Evolutionary conservation across 495 filamentous ascomycete species (phyloP).

Genomic region (Talaromyces adpressus): DNA sequence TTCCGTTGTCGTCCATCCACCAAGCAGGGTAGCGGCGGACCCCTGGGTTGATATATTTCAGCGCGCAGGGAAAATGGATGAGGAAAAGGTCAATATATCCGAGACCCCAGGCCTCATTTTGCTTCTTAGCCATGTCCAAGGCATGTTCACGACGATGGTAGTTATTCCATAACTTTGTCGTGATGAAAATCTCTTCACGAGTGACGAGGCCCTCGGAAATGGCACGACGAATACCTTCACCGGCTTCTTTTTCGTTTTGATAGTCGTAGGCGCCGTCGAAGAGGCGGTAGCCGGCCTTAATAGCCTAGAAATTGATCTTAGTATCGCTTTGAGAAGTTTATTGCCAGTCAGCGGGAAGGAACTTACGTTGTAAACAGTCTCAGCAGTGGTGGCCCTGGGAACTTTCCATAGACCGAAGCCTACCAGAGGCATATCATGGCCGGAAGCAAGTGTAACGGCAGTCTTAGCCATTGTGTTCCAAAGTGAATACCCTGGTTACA

Average conservation of each 20-base stretch:
- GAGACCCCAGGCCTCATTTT: conserved; percentile 42
- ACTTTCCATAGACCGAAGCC: conserved; percentile 9
- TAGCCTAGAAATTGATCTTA: not conserved
- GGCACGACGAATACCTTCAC: not conserved
- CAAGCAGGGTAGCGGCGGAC: not conserved
- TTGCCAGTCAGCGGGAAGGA: not conserved
- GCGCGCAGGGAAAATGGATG: conserved; percentile 49
- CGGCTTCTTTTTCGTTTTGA: not conserved
- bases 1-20: not conserved
- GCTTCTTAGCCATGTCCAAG: conserved; percentile 25
- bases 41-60: conserved; percentile 16
- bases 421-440: conserved; percentile 17
- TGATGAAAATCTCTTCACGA: conserved; percentile 46
- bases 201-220: not conserved
- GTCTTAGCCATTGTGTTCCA: too few relatives aligned
- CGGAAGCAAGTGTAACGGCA: too few relatives aligned
- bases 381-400: not conserved
- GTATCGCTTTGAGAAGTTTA: not conserved
- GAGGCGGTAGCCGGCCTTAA: not conserved
- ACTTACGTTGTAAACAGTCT: not conserved
- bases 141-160: conserved; percentile 48
- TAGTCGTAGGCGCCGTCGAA: conserved; percentile 3
- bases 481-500: too few relatives aligned
- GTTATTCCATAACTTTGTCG: conserved; percentile 53
- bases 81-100: conserved; percentile 57